Evolutionary conservation across 1,139 yeast genomes (phyloP).

Genomic region (Barnettozyma hawaiiensis): DNA sequence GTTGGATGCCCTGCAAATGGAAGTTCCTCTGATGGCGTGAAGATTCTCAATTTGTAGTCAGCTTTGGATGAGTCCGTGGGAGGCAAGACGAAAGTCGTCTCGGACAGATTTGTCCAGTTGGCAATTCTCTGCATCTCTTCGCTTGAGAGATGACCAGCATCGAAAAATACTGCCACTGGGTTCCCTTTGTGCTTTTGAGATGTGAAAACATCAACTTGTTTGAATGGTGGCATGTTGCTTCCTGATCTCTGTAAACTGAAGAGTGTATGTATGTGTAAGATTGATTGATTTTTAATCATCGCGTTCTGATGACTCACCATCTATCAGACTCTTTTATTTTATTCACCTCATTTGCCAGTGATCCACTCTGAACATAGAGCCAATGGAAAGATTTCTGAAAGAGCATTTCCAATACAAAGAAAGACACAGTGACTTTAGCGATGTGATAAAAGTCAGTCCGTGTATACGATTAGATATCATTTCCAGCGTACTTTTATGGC

Average conservation of each 20-base stretch:
- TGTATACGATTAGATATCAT: too few species aligned
- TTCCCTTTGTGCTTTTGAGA: constrained; percentile 40
- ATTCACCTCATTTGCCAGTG: too few species aligned
- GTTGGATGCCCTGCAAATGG: constrained; percentile 64
- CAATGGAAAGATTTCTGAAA: too few species aligned
- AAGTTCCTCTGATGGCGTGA: constrained; percentile 40
- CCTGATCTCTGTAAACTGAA: neutral
- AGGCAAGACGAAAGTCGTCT: constrained; percentile 44
- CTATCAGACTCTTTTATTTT: too few species aligned
- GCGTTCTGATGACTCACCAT: too few species aligned
- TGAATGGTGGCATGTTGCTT: constrained; percentile 29
- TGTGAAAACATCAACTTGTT: constrained; percentile 51
- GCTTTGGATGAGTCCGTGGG: constrained; percentile 32
- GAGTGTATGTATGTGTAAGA: too few species aligned
- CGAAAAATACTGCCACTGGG: constrained; percentile 49
- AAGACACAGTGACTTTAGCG: too few species aligned
- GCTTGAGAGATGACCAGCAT: constrained; percentile 29
- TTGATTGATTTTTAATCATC: too few species aligned
- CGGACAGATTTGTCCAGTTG: constrained; percentile 52
- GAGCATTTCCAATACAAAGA: too few species aligned
- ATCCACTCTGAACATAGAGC: too few species aligned
- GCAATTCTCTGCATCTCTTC: constrained; percentile 43
- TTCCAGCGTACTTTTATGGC: too few species aligned
- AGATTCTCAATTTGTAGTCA: constrained; percentile 44
- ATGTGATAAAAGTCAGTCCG: too few species aligned